Percentiles rank a stretch among this genome's conserved stretches.
phyloP scores from a whole-genome alignment of 768 basidiomycete genomes.

The Erythrobasidium yunnanense region DNA sequence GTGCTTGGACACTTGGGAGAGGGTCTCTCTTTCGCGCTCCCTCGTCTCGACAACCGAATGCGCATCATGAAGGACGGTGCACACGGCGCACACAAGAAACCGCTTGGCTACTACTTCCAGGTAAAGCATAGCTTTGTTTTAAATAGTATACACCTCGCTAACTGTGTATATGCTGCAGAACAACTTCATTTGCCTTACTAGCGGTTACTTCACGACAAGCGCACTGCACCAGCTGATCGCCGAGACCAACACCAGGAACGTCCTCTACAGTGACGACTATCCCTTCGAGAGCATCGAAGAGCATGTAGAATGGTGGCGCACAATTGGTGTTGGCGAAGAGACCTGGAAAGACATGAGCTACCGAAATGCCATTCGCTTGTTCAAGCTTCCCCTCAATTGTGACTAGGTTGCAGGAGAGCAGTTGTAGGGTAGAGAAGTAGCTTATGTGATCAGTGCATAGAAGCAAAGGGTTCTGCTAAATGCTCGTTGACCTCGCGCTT shows the following conservation, averaged over 20 bases:
- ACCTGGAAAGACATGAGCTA: not conserved
- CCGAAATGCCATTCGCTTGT: not conserved
- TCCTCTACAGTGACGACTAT: not conserved
- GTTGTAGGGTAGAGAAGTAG: not conserved
- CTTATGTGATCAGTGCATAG: too few relatives aligned
- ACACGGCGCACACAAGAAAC: not conserved
- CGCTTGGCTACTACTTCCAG: not conserved
- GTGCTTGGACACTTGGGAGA: not conserved
- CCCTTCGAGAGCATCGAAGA: constrained; percentile 1
- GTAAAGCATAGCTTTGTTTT: not conserved
- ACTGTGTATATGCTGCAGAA: not conserved
- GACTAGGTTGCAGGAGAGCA: not conserved
- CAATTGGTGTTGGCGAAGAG: not conserved
- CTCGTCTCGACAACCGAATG: not conserved
- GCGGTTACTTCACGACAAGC: not conserved
- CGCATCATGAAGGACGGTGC: not conserved
- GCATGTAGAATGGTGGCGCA: not conserved
- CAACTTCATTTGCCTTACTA: not conserved
- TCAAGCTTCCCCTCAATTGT: not conserved
- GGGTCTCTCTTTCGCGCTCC: not conserved
- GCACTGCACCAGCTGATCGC: not conserved
- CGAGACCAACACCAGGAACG: not conserved
- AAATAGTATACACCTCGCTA: too few relatives aligned
- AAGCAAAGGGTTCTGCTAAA: too few relatives aligned
- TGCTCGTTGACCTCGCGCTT: too few relatives aligned